These are phyloP conservation scores for Trichoderma reesei DNA, from an alignment of 495 filamentous ascomycete genomes.

Conservation along the genomic window DNA sequence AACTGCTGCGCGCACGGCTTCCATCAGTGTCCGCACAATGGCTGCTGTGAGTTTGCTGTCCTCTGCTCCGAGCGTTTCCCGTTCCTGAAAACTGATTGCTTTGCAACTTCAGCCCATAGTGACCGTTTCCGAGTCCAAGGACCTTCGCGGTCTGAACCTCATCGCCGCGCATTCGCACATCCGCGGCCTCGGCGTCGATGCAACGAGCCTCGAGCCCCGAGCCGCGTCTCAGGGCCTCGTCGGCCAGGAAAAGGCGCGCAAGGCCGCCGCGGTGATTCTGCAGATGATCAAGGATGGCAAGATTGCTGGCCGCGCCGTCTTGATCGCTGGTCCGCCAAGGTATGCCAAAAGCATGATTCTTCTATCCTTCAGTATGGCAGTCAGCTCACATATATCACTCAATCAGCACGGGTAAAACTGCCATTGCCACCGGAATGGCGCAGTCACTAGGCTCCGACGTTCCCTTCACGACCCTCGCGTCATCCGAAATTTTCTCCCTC, in stretches of 20 bases:
- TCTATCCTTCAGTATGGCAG: not conserved
- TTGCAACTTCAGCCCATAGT: slow-evolving; percentile 64
- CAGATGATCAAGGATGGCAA: slow-evolving; percentile 99
- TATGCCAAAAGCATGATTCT: slow-evolving; percentile 16
- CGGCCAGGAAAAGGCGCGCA: slow-evolving; percentile 90
- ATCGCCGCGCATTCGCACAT: slow-evolving; percentile 99
- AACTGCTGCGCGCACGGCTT: not conserved
- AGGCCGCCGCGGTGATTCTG: slow-evolving; percentile 88
- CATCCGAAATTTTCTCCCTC: slow-evolving; percentile 93
- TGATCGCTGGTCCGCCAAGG: slow-evolving; percentile 92
- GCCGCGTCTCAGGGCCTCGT: slow-evolving; percentile 89
- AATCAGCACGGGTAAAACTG: slow-evolving; percentile 87
- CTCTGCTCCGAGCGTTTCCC: not conserved
- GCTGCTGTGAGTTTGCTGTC: not conserved
- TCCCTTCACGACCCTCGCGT: slow-evolving; percentile 90
- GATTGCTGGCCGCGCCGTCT: slow-evolving; percentile 88
- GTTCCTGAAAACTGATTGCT: not conserved
- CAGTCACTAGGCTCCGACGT: slow-evolving; percentile 89
- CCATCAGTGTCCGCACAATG: not conserved
- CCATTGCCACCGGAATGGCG: slow-evolving; percentile 98
- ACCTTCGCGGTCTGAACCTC: slow-evolving; percentile 88
- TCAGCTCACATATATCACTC: not conserved
- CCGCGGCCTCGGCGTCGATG: slow-evolving; percentile 85
- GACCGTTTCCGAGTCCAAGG: slow-evolving; percentile 87
- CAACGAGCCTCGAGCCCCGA: slow-evolving; percentile 80